Evolutionary conservation across 2,329 filamentous ascomycete species (phyloP), one percentile per base, ranked within the genome.

Genomic region (Acrodontium crateriforme): DNA sequence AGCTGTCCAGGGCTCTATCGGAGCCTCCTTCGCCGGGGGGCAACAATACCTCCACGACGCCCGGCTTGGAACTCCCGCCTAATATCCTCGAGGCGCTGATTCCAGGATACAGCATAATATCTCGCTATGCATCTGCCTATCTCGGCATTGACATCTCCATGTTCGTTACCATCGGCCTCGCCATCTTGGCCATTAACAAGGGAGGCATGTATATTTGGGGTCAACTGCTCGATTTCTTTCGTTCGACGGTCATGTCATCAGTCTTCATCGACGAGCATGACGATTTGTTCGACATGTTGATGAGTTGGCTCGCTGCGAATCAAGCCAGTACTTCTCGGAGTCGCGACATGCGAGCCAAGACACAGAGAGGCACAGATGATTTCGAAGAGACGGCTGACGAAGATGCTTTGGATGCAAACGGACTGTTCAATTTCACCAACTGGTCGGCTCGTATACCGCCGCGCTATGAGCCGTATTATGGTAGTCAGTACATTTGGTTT

Each of bases 51-150:
- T 17, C 17, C 25, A 46, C 42, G n/a, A 31, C 40, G 5, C 31
- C 35, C 2, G 23, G 35, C 2, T 22, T 22, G 20, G 32, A 29
- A 9, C 27, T 46, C 30, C 47, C 45, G 6, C 53, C 55, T 12
- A 59, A 55, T 10, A 49, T 66, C 11, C 50, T 67, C n/a, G 62
- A 67, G 25, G 49, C 59, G 2, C 42, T 66, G n/a, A 54, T 67
- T 18, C 63, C 63, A 6, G 63, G 63, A 10, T 67, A 66, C 44
- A 53, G 59, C 20, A 37, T 63, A 22, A 52, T 65, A 18, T 62
- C 60, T 1, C 52, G 55, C 16, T 55, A 60, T 31, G 45, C 62
- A 15, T 45, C 52, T 6, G 47, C 56, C 3, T 35, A 50, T 2
- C 48, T 63, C 14, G 60, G 62, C 6, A 52, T 67, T 28, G 63